phyloP scores from a whole-genome alignment of 2,329 filamentous ascomycete species.

The Sarocladium kiliense region DNA sequence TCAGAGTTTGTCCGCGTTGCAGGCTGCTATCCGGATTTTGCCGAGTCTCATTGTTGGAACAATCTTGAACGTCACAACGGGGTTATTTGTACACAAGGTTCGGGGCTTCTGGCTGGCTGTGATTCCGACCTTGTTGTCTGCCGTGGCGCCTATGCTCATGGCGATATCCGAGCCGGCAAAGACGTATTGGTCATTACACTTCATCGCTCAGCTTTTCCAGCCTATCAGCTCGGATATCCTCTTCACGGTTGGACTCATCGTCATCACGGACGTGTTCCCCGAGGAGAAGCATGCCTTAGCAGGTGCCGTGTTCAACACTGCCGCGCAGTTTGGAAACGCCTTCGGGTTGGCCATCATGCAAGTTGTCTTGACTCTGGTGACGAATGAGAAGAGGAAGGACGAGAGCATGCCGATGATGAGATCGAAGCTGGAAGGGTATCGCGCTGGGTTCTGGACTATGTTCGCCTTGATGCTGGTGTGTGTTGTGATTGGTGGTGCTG shows the following conservation, averaged over 20 bases:
- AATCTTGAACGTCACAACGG: slow-evolving; percentile 29
- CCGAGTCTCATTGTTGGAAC: slow-evolving; percentile 33
- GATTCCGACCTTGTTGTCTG: slow-evolving; percentile 29
- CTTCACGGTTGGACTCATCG: slow-evolving; percentile 47
- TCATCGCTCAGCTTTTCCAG: slow-evolving; percentile 30
- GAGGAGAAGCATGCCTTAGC: slow-evolving; percentile 48
- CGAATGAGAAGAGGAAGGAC: neutral
- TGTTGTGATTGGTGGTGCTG: slow-evolving; percentile 30
- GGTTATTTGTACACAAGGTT: slow-evolving; percentile 32
- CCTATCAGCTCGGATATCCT: slow-evolving; percentile 36
- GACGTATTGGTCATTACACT: slow-evolving; percentile 42
- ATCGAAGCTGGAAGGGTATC: slow-evolving; percentile 41
- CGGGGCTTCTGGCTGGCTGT: slow-evolving; percentile 27
- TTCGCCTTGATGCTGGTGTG: slow-evolving; percentile 40
- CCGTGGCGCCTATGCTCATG: slow-evolving; percentile 43
- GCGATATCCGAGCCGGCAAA: slow-evolving; percentile 38
- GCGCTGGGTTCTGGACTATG: slow-evolving; percentile 45
- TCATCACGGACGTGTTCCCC: slow-evolving; percentile 45
- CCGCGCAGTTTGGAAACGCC: slow-evolving; percentile 43
- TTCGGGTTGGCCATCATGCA: slow-evolving; percentile 37
- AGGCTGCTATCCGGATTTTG: slow-evolving; percentile 35
- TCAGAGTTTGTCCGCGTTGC: slow-evolving; percentile 32
- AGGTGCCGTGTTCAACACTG: slow-evolving; percentile 52
- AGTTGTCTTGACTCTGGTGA: slow-evolving; percentile 22
- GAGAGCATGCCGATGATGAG: neutral